Evolutionary conservation across 495 filamentous ascomycete species (phyloP), one percentile per base, ranked within the genome.

Genomic region (Penicillium turbatum): DNA sequence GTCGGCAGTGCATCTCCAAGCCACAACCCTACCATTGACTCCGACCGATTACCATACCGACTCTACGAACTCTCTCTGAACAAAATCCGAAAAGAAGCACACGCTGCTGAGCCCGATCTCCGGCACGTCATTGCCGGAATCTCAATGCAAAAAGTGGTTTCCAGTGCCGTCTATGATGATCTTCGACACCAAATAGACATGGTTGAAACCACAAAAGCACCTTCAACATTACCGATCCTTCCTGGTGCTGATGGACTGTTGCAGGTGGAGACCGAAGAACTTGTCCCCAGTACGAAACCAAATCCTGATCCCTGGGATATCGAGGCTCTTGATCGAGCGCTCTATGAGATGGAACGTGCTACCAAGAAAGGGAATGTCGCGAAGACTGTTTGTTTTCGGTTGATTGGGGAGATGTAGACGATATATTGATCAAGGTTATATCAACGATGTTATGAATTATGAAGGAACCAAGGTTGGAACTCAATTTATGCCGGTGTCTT

Each of bases 71-170:
- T 66, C 2, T 66, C 63, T 0, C 37, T 66, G n/a, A 50, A 59
- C 46, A 66, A 66, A 32, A 66, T 66, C 10, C 55, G 60, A 41
- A 61, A 64, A 44, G 60, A 66, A 26, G 63, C 63, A 1, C 51
- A 53, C 21, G 54, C 60, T 7, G 42, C 51, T 8, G 63, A 64
- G 29, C 63, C 63, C 10, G 61, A 66, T 40, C 32, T 66, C 12
- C 38, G 63, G 8, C 63, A 61, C 32, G 55, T 66, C 1, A 48
- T 66, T 4, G 63, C 60, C 3, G 63, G 57, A 15, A 54, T 53
- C 16, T 56, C 63, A 17, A 63, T 66, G 61, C 63, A 66, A 17
- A 53, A 56, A 12, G 27, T 54, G 2, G 61, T 61, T 6, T 42
- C 51, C 13, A 35, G 17, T 27, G 51, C 51, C 1, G 51, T 54